phyloP scores from a whole-genome alignment of 352 stramenopile species.

The Globisporangium cederbergense region DNA sequence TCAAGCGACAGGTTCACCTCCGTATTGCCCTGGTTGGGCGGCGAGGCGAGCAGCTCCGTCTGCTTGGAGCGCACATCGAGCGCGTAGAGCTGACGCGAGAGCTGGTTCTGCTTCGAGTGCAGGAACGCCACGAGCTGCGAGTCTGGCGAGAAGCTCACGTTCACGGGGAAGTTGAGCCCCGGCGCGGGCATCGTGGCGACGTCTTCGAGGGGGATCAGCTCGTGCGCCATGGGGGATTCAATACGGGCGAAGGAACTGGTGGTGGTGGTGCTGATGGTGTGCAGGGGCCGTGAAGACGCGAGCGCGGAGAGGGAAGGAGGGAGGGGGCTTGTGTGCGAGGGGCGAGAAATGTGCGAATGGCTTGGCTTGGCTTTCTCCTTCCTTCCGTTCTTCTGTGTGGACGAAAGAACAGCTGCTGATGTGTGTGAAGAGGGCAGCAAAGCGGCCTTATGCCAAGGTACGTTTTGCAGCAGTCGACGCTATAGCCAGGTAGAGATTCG shows the following conservation, averaged over 20 bases:
- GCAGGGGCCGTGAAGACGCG: too few relatives aligned
- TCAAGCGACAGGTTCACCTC: conserved; percentile 86
- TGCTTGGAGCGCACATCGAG: conserved; percentile 59
- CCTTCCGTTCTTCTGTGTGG: conserved; percentile 6
- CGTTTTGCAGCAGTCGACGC: background rate
- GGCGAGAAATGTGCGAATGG: conserved; percentile 13
- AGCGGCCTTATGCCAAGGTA: background rate
- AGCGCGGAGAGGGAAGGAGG: background rate
- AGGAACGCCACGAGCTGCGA: conserved; percentile 83
- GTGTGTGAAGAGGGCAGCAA: background rate
- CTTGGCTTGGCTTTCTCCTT: background rate
- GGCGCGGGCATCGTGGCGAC: conserved; percentile 86
- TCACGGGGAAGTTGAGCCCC: conserved; percentile 73
- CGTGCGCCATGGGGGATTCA: conserved; percentile 9
- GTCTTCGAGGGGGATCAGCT: conserved; percentile 80
- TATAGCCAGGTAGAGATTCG: background rate
- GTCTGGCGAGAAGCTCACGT: conserved; percentile 85
- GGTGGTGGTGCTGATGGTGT: background rate
- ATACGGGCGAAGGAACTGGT: background rate
- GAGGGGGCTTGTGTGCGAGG: background rate
- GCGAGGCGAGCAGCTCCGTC: conserved; percentile 60
- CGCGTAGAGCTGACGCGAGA: conserved; percentile 84
- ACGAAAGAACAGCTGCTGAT: conserved; percentile 6
- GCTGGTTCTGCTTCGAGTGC: conserved; percentile 72
- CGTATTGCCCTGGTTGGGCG: conserved; percentile 76